A percentile compares a stretch with the other conserved stretches of the same genome.
Conservation (phyloP, 2,329 filamentous ascomycete genomes). For the Falciphora oryzae region DNA sequence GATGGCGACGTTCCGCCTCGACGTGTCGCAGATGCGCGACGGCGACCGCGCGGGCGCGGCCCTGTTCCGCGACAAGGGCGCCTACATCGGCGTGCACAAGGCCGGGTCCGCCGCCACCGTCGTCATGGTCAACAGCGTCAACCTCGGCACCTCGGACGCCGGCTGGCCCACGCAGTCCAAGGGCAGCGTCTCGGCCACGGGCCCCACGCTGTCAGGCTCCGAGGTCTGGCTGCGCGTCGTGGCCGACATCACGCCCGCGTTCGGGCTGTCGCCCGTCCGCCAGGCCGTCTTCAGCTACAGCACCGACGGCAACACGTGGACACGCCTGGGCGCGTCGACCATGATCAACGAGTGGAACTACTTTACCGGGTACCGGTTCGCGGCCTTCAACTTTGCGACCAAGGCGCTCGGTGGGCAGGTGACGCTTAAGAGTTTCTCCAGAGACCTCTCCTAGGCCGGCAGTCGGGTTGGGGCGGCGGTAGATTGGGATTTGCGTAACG, state of each 20-base stretch:
- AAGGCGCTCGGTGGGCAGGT: conserved; percentile 32
- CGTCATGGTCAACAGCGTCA: conserved; percentile 23
- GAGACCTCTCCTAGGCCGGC: background rate
- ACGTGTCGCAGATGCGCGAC: conserved; percentile 40
- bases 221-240: conserved; percentile 32
- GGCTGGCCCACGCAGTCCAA: conserved; percentile 26
- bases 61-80: conserved; percentile 45
- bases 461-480: background rate
- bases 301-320: conserved; percentile 33
- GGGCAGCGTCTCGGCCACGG: conserved; percentile 23
- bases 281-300: conserved; percentile 36
- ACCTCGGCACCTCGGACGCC: conserved; percentile 18
- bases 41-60: conserved; percentile 48
- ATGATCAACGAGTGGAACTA: conserved; percentile 38
- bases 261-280: conserved; percentile 20
- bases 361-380: conserved; percentile 44
- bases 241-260: conserved; percentile 28
- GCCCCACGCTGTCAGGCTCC: conserved; percentile 4
- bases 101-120: conserved; percentile 25
- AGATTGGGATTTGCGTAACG: too few relatives aligned
- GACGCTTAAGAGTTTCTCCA: conserved; percentile 18
- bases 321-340: conserved; percentile 24
- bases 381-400: conserved; percentile 45
- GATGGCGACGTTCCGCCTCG: conserved; percentile 44
- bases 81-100: conserved; percentile 44